Percentiles rank a stretch among this genome's conserved stretches.
These are phyloP conservation scores for Leccinellum rugosiceps DNA, from an alignment of 768 basidiomycete genomes.

Conservation along the genomic window DNA sequence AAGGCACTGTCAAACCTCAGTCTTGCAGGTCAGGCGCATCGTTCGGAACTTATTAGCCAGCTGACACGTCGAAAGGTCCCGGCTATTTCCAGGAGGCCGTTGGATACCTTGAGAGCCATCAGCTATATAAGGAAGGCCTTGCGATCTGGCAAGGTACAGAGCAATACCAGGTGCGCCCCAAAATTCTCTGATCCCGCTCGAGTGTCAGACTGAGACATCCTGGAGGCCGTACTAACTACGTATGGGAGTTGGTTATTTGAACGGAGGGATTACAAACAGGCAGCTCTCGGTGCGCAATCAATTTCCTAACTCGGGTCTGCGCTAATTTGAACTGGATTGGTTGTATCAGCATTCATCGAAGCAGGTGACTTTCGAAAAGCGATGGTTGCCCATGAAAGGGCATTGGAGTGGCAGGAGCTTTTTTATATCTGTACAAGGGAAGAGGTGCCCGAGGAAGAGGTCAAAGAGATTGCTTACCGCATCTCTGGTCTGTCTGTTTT, in stretches of 20 bases:
- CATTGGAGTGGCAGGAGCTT: conserved; percentile 86
- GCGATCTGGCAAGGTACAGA: conserved; percentile 69
- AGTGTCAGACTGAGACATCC: conserved; percentile 7
- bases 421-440: conserved; percentile 72
- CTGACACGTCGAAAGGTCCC: conserved; percentile 43
- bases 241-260: conserved; percentile 92
- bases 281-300: conserved; percentile 65
- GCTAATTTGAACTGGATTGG: conserved; percentile 8
- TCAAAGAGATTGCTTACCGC: conserved; percentile 66
- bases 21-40: conserved; percentile 54
- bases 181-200: not conserved
- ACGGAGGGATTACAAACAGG: conserved; percentile 75
- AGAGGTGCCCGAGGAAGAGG: conserved; percentile 49
- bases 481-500: conserved; percentile 61
- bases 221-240: conserved; percentile 62
- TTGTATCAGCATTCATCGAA: conserved; percentile 63
- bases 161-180: conserved; percentile 52
- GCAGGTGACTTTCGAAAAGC: conserved; percentile 66
- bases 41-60: not conserved
- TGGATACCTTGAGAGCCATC: conserved; percentile 74
- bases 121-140: conserved; percentile 71
- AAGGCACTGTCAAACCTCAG: conserved; percentile 75
- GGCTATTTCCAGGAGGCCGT: conserved; percentile 77
- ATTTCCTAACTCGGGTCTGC: not conserved
- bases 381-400: conserved; percentile 84